Evolutionary conservation across 1,284 basidiomycete species (phyloP), one percentile per base, ranked within the genome.

Genomic region (Wolfiporia cocos): DNA sequence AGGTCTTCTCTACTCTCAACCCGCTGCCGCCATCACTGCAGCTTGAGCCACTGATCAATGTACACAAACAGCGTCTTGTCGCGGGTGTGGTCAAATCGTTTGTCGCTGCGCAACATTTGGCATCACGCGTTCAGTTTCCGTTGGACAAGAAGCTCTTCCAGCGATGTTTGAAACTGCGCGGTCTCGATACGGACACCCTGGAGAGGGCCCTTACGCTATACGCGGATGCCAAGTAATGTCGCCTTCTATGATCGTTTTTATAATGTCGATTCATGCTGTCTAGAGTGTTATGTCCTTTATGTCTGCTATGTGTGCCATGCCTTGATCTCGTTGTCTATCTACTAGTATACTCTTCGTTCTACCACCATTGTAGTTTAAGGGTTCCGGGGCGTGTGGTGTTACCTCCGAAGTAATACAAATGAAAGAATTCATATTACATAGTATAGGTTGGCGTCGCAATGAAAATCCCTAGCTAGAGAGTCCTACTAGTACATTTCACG

Each of bases 11-110:
- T 1, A 69, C 79, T 14, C 71, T 91, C 3, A 70, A 77, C 2
- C 74, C 82, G 2, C 73, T 91, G 9, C 87, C 87, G 0, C 58
- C 74, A 0, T 73, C 72, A n/a, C 81, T 90, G 67, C 76, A 81
- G 49, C 73, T 92, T n/a, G 84, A 88, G 50, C 88, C 88, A 2
- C 66, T 92, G 42, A 86, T 92, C 64, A 92, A 92, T 59, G 78
- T 92, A 3, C 86, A 92, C 62, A 92, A 92, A 63, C 86, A 91
- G 57, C 78, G 90, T 21, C 64, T 81, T 49, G 84, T 89, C 40
- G 86, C 90, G 5, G 73, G 73, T 6, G 78, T 86, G 23, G 82
- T 91, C 56, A 86, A 87, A 57, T 72, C 76, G 10, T 67, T 92
- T 37, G 81, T 90, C 11, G 77, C 79, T 5, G 86, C 86, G 5